These are phyloP conservation scores for Flaveria ramosissima DNA, from an alignment of 129 eudicot genomes.

Conservation along the genomic window DNA sequence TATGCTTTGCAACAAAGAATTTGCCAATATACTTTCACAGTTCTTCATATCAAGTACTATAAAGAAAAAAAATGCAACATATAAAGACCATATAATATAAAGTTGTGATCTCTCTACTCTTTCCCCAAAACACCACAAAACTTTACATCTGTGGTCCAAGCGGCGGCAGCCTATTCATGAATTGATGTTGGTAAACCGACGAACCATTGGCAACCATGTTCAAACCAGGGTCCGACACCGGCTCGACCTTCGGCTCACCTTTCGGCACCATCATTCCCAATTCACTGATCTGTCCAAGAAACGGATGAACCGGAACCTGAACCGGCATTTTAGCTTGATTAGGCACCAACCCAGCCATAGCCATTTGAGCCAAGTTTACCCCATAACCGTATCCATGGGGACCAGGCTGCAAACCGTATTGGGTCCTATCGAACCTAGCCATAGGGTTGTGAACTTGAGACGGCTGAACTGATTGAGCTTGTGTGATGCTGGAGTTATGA, in stretches of 20 bases:
- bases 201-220: conserved; percentile 35
- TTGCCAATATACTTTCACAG: not conserved
- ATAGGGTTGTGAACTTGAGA: conserved; percentile 44
- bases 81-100: conserved; percentile 9
- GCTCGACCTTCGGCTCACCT: conserved; percentile 59
- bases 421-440: conserved; percentile 52
- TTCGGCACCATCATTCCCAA: conserved; percentile 56
- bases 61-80: not conserved
- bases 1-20: conserved; percentile 10
- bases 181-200: conserved; percentile 54
- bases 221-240: conserved; percentile 46
- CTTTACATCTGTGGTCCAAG: conserved; percentile 70
- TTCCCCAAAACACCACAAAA: conserved; percentile 19
- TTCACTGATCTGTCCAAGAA: conserved; percentile 42
- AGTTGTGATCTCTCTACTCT: conserved; percentile 25
- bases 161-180: conserved; percentile 54
- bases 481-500: conserved; percentile 41
- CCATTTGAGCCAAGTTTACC: conserved; percentile 43
- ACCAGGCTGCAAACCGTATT: conserved; percentile 41
- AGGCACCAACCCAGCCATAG: conserved; percentile 51
- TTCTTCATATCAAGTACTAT: conserved; percentile 11
- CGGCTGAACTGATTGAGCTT: conserved; percentile 47
- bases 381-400: conserved; percentile 49
- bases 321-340: conserved; percentile 39
- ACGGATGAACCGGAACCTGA: conserved; percentile 40